phyloP scores from a whole-genome alignment of 2,329 filamentous ascomycete genomes.

The Ophiostoma montium region DNA sequence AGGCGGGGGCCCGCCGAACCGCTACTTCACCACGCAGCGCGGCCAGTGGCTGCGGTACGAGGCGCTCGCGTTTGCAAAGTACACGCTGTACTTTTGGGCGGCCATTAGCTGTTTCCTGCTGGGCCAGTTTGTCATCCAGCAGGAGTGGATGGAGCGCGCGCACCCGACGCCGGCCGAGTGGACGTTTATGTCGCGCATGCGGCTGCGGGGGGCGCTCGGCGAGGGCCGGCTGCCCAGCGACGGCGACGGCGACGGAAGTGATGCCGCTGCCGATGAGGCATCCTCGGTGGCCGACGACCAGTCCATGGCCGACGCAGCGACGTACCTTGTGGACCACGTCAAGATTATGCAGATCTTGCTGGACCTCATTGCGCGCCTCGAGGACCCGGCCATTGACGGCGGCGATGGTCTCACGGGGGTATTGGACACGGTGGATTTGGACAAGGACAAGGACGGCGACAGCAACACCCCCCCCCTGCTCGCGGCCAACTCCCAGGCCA shows the following conservation, averaged over 20 bases:
- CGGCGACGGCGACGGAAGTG: neutral
- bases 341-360: conserved; percentile 46
- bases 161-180: conserved; percentile 78
- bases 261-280: neutral
- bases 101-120: conserved; percentile 45
- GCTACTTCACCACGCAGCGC: conserved; percentile 68
- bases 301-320: neutral
- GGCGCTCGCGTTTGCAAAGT: conserved; percentile 54
- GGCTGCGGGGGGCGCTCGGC: conserved; percentile 49
- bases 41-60: conserved; percentile 58
- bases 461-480: too few relatives aligned
- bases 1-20: conserved; percentile 36
- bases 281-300: conserved; percentile 39
- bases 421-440: conserved; percentile 19
- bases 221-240: conserved; percentile 30
- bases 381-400: conserved; percentile 56
- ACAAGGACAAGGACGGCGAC: too few relatives aligned
- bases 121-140: conserved; percentile 50
- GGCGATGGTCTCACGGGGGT: conserved; percentile 40
- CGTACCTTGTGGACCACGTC: conserved; percentile 52
- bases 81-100: conserved; percentile 50
- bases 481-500: conserved; percentile 20
- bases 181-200: conserved; percentile 54
- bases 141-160: conserved; percentile 60
- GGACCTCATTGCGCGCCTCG: conserved; percentile 49